Base-by-base conservation (phyloP, 2,329 filamentous ascomycete genomes). In the Emergomyces africanus region DNA sequence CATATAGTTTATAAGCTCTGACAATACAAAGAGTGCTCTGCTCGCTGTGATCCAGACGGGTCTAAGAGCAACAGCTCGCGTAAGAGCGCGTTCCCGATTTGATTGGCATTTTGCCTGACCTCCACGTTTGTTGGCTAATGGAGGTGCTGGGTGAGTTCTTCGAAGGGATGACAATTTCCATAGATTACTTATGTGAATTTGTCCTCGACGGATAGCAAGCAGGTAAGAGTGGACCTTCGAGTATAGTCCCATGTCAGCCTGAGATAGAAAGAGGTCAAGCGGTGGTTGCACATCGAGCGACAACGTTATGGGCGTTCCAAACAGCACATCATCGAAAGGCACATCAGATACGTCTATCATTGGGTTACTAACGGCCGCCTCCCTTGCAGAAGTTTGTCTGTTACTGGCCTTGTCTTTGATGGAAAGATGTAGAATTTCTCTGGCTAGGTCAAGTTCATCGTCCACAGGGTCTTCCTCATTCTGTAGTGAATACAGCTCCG, bases 11-110 rank as follows among this genome's bases (percentile, higher is more conserved):
- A 92, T 88, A 15, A 89, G 86, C 70, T 96, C 91, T 0, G 88
- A 89, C 3, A 97, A 78, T 65, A 97, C 88, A 74, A 96, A 96
- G 3, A 95, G 83, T 1, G 89, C 87, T 2, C 90, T 88, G 67
- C 88, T 90, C 65, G 88, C 87, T 0, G 89, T 95, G 0, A 90
- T 92, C 94, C 94, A 99, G 0, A 92, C 82, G 63, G 85, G 87
- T 18, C 94, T 84, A 80, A 95, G 87, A 0, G 82, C 80, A 39
- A 79, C 78, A 4, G 82, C 80, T 20, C 92, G 81, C 18, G 76
- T 69, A 30, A 83, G 83, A 64, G 85, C 82, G 56, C 88, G 81
- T 64, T 82, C 75, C 33, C 90, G 82, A 12, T 88, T 79, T 25
- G 81, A 75, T 30, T 76, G 77, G 18, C 89, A 80, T 61, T 82